These are phyloP conservation scores for Lipomyces lipofer DNA, from an alignment of 805 yeast species.

Conservation along the genomic window DNA sequence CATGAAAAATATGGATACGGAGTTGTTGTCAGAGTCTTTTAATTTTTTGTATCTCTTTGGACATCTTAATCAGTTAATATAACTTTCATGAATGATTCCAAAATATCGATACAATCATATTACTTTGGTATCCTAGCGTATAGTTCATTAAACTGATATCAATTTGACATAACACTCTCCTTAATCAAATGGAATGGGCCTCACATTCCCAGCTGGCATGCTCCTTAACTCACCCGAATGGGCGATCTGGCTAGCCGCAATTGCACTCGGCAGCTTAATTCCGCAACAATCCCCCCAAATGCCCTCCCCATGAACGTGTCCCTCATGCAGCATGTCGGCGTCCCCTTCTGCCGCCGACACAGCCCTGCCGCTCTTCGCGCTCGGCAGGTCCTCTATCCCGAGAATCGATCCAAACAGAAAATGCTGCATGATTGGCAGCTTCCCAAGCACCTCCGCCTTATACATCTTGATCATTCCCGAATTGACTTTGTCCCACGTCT, in stretches of 20 bases:
- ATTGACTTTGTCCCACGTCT: slow-evolving; percentile 84
- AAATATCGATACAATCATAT: background rate
- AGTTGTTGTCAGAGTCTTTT: no score
- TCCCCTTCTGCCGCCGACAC: slow-evolving; percentile 1
- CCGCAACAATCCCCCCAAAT: slow-evolving; percentile 99
- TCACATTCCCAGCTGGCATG: slow-evolving; percentile 10
- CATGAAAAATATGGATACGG: no score
- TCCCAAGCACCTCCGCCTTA: slow-evolving; percentile 84
- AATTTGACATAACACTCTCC: background rate
- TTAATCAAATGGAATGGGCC: slow-evolving; percentile 31
- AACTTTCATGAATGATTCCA: background rate
- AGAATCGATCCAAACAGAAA: slow-evolving; percentile 67
- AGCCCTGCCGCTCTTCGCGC: slow-evolving; percentile 9
- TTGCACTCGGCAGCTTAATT: slow-evolving; percentile 90
- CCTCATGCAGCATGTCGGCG: slow-evolving; percentile 30
- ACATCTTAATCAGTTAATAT: no score
- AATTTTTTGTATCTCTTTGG: no score
- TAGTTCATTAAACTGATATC: background rate
- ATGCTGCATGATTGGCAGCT: slow-evolving; percentile 92
- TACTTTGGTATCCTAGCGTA: background rate
- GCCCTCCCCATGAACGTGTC: slow-evolving; percentile 46
- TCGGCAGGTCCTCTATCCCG: slow-evolving; percentile 34
- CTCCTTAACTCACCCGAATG: slow-evolving; percentile 18
- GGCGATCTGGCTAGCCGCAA: slow-evolving; percentile 65
- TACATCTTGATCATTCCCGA: slow-evolving; percentile 97